phyloP scores from a whole-genome alignment of 1,284 basidiomycete species.

The Stygiomarasmius scandens region DNA sequence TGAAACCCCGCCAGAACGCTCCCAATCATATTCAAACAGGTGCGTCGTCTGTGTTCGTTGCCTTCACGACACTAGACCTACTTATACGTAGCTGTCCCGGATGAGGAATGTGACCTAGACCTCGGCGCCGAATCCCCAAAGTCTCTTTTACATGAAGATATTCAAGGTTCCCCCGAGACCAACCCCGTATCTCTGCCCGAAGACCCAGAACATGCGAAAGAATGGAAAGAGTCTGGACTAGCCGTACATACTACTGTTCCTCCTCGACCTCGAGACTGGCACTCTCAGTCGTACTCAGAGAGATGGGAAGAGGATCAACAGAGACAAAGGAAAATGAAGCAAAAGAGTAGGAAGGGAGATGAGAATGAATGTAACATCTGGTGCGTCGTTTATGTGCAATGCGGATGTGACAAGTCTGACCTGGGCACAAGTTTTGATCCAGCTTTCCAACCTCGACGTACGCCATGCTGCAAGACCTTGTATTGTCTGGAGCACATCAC shows the following conservation, averaged over 20 bases:
- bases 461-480: constrained; percentile 6
- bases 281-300: not conserved
- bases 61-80: not conserved
- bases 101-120: constrained; percentile 5
- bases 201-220: not conserved
- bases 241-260: constrained; percentile 3
- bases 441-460: not conserved
- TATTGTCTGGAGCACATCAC: constrained; percentile 10
- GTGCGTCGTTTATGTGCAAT: not conserved
- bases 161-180: not conserved
- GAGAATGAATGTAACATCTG: constrained; percentile 9
- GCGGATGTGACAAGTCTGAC: too few relatives aligned
- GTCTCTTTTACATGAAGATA: not conserved
- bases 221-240: constrained; percentile 9
- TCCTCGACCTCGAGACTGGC: constrained; percentile 8
- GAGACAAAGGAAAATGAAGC: not conserved
- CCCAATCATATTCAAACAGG: too few relatives aligned
- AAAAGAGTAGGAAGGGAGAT: not conserved
- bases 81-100: not conserved
- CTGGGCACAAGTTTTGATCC: not conserved
- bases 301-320: not conserved
- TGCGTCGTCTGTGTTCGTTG: too few relatives aligned
- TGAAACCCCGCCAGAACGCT: too few relatives aligned
- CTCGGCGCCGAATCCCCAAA: constrained; percentile 5
- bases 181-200: not conserved